phyloP scores from a whole-genome alignment of 2,329 filamentous ascomycete species.

The Paracamarosporium sp. region DNA sequence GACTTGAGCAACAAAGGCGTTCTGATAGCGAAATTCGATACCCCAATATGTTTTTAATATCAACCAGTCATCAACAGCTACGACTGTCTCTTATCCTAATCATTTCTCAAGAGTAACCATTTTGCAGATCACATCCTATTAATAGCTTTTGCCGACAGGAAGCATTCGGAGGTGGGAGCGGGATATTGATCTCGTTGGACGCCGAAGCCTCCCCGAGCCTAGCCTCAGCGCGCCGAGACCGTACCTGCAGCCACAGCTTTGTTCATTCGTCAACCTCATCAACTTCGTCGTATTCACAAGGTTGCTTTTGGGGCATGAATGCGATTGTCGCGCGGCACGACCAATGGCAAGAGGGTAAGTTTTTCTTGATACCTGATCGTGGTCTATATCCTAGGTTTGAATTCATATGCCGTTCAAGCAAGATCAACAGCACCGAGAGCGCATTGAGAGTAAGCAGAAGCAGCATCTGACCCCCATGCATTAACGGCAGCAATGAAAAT shows the following conservation, averaged over 20 bases:
- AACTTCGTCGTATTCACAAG: neutral
- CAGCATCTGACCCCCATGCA: neutral
- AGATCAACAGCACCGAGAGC: too few species aligned
- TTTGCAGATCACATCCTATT: neutral
- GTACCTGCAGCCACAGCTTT: neutral
- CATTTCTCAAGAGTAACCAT: neutral
- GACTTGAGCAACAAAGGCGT: neutral
- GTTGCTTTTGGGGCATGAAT: neutral
- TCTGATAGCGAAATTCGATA: slow-evolving; percentile 3
- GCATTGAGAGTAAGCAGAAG: neutral
- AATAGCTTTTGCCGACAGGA: neutral
- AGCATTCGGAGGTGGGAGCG: neutral
- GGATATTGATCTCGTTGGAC: neutral
- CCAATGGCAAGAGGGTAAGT: neutral
- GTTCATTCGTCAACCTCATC: neutral
- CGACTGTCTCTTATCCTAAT: too few species aligned
- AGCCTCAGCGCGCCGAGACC: neutral
- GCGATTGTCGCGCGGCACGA: neutral
- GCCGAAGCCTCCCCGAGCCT: neutral
- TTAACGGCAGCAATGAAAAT: neutral
- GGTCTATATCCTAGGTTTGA: neutral
- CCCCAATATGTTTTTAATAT: neutral
- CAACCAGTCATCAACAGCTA: neutral
- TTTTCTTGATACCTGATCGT: neutral
- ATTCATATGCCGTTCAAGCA: neutral